These are phyloP conservation scores for Rutidosis leptorrhynchoides DNA, from an alignment of 129 eudicot species.

Conservation along the genomic window DNA sequence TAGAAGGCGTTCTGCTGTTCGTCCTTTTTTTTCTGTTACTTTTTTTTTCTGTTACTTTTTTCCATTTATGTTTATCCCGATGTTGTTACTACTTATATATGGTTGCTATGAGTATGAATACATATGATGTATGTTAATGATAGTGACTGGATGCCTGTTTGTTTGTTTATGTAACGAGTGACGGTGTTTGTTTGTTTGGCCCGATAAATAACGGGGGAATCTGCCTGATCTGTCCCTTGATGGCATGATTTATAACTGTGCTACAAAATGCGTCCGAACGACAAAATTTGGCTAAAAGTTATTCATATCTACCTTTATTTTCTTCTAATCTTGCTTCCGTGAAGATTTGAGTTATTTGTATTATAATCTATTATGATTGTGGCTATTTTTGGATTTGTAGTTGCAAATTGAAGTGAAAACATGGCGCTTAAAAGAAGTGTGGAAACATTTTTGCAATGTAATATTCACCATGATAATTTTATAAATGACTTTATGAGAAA, in stretches of 20 bases:
- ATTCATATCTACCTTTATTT: too few relatives aligned
- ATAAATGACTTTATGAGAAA: too few relatives aligned
- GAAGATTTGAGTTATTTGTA: too few relatives aligned
- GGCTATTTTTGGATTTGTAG: too few relatives aligned
- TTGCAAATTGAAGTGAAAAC: too few relatives aligned
- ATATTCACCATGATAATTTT: too few relatives aligned
- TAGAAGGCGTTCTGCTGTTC: slow-evolving; percentile 27
- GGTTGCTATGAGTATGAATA: slow-evolving; percentile 30
- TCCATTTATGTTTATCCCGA: neutral
- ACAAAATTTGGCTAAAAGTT: neutral
- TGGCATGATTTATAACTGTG: neutral
- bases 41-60: neutral
- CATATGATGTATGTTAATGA: slow-evolving; percentile 28
- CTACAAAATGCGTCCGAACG: neutral
- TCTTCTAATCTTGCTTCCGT: too few relatives aligned
- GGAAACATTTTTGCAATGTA: too few relatives aligned
- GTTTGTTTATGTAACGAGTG: slow-evolving; percentile 23
- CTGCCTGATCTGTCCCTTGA: neutral
- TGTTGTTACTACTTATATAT: slow-evolving; percentile 33
- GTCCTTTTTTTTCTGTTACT: slow-evolving; percentile 7
- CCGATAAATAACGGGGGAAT: neutral
- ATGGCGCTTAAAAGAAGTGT: too few relatives aligned
- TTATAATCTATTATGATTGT: too few relatives aligned
- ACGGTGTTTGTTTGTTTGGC: neutral
- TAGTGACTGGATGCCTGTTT: slow-evolving; percentile 23